phyloP scores from a whole-genome alignment of 306 rosid species.

The Begonia peltatifolia region DNA sequence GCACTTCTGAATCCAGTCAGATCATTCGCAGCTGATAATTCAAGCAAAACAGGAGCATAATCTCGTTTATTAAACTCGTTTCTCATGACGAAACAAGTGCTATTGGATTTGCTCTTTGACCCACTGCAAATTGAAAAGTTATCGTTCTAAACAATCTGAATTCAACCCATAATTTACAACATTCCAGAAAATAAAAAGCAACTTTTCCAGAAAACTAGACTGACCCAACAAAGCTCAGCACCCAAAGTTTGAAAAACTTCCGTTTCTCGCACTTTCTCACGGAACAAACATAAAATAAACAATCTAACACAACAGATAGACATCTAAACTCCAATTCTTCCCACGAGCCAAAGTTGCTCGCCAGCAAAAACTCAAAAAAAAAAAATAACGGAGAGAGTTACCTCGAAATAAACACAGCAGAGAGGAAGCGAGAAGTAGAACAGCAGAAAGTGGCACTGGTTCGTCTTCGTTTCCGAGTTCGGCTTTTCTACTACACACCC shows the following conservation, averaged over 20 bases:
- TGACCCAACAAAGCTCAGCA: background rate
- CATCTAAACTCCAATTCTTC: too few relatives aligned
- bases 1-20: conserved; percentile 40
- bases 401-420: conserved; percentile 1
- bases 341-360: background rate
- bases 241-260: background rate
- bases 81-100: conserved; percentile 35
- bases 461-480: conserved; percentile 1
- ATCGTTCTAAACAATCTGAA: conserved; percentile 1
- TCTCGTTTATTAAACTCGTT: conserved; percentile 16
- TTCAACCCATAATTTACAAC: too few relatives aligned
- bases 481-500: conserved; percentile 5
- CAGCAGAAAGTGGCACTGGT: conserved; percentile 7
- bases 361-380: background rate
- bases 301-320: background rate
- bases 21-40: conserved; percentile 47
- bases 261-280: too few relatives aligned
- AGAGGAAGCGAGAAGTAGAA: background rate
- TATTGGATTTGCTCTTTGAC: conserved; percentile 37
- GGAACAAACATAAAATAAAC: background rate
- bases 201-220: conserved; percentile 4
- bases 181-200: background rate
- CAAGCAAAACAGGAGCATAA: conserved; percentile 38
- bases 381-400: background rate
- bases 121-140: conserved; percentile 53